Evolutionary conservation across 441 rosid genomes (phyloP), one percentile per base, ranked within the genome.

Genomic region (Pelargonium myrrhifolium): DNA sequence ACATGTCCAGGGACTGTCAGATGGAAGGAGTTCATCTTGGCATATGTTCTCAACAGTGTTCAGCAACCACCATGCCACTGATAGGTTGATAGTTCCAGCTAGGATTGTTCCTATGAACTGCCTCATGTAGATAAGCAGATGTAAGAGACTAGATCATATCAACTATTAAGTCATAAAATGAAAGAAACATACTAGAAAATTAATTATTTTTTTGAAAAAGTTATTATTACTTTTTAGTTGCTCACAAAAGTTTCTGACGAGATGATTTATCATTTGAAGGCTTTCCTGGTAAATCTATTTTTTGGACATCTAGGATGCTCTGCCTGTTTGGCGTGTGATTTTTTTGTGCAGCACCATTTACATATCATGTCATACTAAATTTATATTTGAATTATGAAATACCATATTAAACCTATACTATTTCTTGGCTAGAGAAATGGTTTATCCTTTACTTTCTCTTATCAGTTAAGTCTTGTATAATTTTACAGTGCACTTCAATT

Each of bases 1-100:
- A 75, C 98, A 92, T 72, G 93, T 88, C 95, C 98, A 92, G 12
- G 96, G 93, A 78, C 98, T 92, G 74, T 80, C 74, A 0, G 71
- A 56, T 0, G 95, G 90, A 58, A 92, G 87, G 68, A 85, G 82
- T 40, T 88, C 83, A 39, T 87, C 89, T 62, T 83, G 88, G 75
- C 93, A 92, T 80, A 89, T 89, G 80, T 87, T 81, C 11, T 78
- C 70, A 24, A 89, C 76, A 20, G 98, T 81, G 70, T 45, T 83
- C 79, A 89, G 79, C 68, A 85, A 72, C 96, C 96, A 89, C 96
- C 93, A 88, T 63, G 95, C 95, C 26, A 88, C 89, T 55, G 88
- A 70, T 43, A 88, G 73, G 74, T 89, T 89, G 76, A 89, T 79
- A 51, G 96, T 88, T 74, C 96, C 94, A 3, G 96, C 90, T 3